Evolutionary conservation across 345 rosid species (phyloP).

Genomic region (Gossypium ekmanianum): DNA sequence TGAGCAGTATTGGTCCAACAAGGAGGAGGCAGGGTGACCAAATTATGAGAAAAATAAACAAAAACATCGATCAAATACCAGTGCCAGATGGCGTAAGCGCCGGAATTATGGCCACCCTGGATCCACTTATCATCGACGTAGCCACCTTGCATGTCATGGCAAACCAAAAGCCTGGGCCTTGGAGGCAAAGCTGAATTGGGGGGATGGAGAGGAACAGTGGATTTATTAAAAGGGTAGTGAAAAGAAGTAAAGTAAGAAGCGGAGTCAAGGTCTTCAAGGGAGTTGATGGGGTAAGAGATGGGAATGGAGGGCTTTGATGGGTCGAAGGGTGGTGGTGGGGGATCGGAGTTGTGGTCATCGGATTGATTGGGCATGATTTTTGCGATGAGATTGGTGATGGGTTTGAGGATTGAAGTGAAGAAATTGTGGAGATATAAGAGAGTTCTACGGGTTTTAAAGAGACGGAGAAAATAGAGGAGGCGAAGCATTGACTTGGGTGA

Average conservation of each 20-base stretch:
- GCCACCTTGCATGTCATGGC: slow-evolving; percentile 83
- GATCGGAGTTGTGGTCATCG: slow-evolving; percentile 20
- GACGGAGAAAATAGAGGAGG: slow-evolving; percentile 15
- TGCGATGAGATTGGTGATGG: slow-evolving; percentile 9
- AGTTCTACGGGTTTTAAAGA: slow-evolving; percentile 29
- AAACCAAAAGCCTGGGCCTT: slow-evolving; percentile 65
- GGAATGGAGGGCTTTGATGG: slow-evolving; percentile 54
- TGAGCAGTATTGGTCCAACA: slow-evolving; percentile 92
- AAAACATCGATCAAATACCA: slow-evolving; percentile 89
- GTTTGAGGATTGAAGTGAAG: slow-evolving; percentile 21
- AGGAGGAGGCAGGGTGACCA: slow-evolving; percentile 90
- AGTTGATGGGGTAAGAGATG: slow-evolving; percentile 63
- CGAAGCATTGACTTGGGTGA: background rate
- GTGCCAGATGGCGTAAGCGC: slow-evolving; percentile 72
- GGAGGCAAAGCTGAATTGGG: slow-evolving; percentile 24
- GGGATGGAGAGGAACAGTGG: slow-evolving; percentile 47
- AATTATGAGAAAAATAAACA: slow-evolving; percentile 70
- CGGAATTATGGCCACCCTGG: slow-evolving; percentile 66
- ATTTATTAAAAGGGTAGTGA: slow-evolving; percentile 68
- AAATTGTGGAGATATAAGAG: slow-evolving; percentile 25
- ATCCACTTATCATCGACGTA: slow-evolving; percentile 78
- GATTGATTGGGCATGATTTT: slow-evolving; percentile 21
- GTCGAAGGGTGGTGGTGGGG: slow-evolving; percentile 39
- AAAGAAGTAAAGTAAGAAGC: slow-evolving; percentile 69
- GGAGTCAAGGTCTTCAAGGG: slow-evolving; percentile 57